A percentile compares a stretch with the other conserved stretches of the same genome.
Conservation (phyloP, 176 grass and related monocot genomes). For the Triticum urartu region DNA sequence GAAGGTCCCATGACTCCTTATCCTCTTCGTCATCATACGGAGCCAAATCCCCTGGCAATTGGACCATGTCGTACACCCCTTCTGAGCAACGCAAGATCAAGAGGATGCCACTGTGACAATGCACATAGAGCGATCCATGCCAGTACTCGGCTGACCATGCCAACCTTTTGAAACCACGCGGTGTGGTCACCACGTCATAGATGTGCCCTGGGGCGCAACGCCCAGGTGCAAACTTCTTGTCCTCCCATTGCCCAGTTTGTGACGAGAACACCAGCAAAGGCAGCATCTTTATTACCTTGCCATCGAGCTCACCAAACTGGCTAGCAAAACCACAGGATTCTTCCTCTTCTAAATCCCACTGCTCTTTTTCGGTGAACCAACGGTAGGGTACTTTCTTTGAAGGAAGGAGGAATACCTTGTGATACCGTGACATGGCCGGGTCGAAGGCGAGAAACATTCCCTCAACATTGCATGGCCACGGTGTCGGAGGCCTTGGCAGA, state of each 20-base stretch:
- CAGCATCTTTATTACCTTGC: not conserved
- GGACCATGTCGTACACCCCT: not conserved
- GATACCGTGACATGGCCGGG: not conserved
- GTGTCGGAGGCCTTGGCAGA: not conserved
- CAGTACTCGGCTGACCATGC: not conserved
- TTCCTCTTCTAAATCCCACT: not conserved
- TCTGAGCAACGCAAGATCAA: not conserved
- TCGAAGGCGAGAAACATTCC: constrained; percentile 5
- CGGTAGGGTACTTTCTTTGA: not conserved
- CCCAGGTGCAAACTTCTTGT: not conserved
- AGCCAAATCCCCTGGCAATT: not conserved
- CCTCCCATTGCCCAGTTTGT: not conserved
- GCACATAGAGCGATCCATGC: not conserved
- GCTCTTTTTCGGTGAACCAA: not conserved
- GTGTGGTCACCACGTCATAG: not conserved
- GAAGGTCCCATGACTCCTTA: not conserved
- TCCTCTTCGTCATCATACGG: not conserved
- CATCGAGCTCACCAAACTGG: not conserved
- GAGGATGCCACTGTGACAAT: not conserved
- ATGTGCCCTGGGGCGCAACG: not conserved
- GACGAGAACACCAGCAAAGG: not conserved
- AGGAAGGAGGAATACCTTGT: not conserved
- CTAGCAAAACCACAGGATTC: not conserved
- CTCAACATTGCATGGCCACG: not conserved
- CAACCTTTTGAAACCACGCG: not conserved